Percentiles rank a stretch among this genome's conserved stretches.
Evolutionary conservation across 495 filamentous ascomycete species (phyloP).

Genomic region (Astrocystis sublimbata): DNA sequence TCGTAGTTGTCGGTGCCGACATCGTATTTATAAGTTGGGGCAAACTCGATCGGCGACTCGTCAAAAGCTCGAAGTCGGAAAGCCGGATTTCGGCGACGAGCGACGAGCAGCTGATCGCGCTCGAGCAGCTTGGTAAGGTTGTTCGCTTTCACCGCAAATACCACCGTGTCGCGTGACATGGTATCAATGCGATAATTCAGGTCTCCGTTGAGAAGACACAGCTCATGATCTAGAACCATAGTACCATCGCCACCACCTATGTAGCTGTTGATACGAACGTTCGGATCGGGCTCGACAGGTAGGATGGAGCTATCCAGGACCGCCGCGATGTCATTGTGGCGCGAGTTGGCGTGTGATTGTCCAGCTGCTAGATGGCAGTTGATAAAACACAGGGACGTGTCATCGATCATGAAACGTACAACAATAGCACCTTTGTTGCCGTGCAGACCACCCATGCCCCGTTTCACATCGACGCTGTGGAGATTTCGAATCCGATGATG

Average conservation of each 20-base stretch:
- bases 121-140: constrained; percentile 92
- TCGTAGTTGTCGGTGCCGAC: constrained; percentile 94
- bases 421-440: constrained; percentile 98
- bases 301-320: constrained; percentile 80
- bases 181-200: constrained; percentile 98
- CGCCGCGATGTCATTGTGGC: constrained; percentile 89
- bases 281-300: constrained; percentile 63
- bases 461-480: constrained; percentile 80
- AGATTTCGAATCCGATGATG: constrained; percentile 74
- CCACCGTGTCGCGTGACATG: constrained; percentile 89
- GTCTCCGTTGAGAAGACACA: constrained; percentile 94
- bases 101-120: constrained; percentile 88
- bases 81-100: constrained; percentile 79
- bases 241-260: constrained; percentile 88
- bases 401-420: constrained; percentile 85
- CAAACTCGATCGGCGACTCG: constrained; percentile 84
- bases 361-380: constrained; percentile 97
- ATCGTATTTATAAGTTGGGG: constrained; percentile 98
- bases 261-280: constrained; percentile 69
- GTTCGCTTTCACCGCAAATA: constrained; percentile 73
- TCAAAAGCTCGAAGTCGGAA: constrained; percentile 85
- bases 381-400: constrained; percentile 91
- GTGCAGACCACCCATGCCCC: constrained; percentile 88
- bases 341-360: constrained; percentile 82
- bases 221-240: constrained; percentile 96